Percentiles rank a stretch among this genome's conserved stretches.
Evolutionary conservation across 2,329 filamentous ascomycete species (phyloP).

Genomic region (Stagonosporopsis cucurbitacearum): DNA sequence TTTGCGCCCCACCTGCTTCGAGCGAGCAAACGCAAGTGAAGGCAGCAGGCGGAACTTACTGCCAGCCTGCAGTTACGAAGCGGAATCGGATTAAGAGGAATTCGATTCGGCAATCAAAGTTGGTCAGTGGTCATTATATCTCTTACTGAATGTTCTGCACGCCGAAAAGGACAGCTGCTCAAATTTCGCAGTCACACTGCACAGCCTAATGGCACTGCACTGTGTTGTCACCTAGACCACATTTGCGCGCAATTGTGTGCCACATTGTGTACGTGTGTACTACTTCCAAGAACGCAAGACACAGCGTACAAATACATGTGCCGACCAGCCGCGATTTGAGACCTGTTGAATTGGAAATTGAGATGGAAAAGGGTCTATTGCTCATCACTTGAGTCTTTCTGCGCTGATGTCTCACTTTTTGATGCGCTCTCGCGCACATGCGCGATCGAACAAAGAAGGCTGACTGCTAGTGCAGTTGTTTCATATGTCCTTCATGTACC

Average conservation of each 20-base stretch:
- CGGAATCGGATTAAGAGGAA: background rate
- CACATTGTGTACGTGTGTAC: background rate
- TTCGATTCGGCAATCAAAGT: background rate
- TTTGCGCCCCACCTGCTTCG: constrained; percentile 3
- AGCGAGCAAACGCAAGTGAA: background rate
- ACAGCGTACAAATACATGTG: background rate
- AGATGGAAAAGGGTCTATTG: background rate
- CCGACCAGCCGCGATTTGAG: background rate
- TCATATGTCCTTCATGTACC: background rate
- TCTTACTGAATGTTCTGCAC: background rate
- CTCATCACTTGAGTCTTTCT: background rate
- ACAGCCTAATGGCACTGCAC: too few species aligned
- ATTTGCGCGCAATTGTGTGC: too few species aligned
- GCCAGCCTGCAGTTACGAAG: background rate
- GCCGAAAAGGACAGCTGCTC: background rate
- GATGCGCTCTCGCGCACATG: background rate
- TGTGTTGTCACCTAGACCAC: too few species aligned
- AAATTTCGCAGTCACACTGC: background rate
- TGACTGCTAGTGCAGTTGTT: background rate
- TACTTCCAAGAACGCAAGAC: background rate
- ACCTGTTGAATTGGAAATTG: background rate
- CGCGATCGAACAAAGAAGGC: background rate
- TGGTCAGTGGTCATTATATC: background rate
- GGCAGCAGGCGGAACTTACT: constrained; percentile 2
- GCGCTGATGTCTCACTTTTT: background rate